Percentiles rank a stretch among this genome's conserved stretches.
phyloP scores from a whole-genome alignment of 78 protist species.

The Chrysochromulina tobinii region DNA sequence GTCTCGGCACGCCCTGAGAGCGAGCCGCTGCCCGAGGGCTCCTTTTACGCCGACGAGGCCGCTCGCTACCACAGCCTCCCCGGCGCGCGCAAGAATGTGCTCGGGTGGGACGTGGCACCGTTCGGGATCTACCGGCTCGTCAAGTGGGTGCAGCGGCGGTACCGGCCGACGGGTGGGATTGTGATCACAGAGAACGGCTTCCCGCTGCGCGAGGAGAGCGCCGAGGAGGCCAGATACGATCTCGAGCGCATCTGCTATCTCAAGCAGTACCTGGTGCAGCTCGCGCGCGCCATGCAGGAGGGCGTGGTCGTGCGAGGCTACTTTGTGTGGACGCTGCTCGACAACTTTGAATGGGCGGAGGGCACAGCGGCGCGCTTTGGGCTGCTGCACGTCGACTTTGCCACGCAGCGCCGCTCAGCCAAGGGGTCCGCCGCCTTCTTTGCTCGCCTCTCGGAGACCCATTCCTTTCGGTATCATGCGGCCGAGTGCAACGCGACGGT shows the following conservation, averaged over 20 bases:
- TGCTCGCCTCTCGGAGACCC: too few relatives aligned
- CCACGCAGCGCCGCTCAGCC: background rate
- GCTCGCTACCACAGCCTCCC: background rate
- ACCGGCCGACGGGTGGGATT: slow-evolving; percentile 28
- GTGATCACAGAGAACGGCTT: slow-evolving; percentile 69
- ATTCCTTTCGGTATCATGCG: too few relatives aligned
- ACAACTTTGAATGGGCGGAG: slow-evolving; percentile 69
- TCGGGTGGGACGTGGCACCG: slow-evolving; percentile 46
- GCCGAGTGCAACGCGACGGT: too few relatives aligned
- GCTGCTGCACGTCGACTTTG: slow-evolving; percentile 53
- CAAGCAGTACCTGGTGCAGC: slow-evolving; percentile 5
- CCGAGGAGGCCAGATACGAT: background rate
- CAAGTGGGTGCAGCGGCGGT: slow-evolving; percentile 9
- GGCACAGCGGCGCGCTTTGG: slow-evolving; percentile 66
- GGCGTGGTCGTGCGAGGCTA: slow-evolving; percentile 49
- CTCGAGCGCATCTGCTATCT: background rate
- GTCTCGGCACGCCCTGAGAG: background rate
- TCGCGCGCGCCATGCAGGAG: background rate
- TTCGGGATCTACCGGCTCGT: slow-evolving; percentile 52
- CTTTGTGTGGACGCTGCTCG: slow-evolving; percentile 57
- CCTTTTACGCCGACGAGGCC: background rate
- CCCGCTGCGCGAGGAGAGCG: background rate
- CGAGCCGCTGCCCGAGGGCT: background rate
- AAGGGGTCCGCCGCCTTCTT: background rate
- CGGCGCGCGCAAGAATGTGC: background rate